Percentiles rank a stretch among this genome's conserved stretches.
phyloP scores from a whole-genome alignment of 1,139 yeast genomes.

The Geotrichum carabidarum region DNA sequence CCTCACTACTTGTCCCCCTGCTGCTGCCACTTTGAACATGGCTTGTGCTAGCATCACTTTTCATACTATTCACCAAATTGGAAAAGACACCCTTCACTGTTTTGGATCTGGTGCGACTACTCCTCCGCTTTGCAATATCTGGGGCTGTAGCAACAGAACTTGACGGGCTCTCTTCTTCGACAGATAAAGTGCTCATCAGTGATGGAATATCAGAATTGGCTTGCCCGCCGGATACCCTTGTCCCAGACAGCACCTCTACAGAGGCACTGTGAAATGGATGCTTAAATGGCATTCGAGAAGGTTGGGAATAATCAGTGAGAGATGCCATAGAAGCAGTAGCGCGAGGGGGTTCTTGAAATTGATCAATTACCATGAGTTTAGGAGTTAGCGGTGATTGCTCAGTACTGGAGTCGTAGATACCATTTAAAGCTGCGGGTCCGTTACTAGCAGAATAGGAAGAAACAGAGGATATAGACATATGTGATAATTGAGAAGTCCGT shows the following conservation, averaged over 20 bases:
- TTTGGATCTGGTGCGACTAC: constrained; percentile 31
- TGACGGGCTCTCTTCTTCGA: constrained; percentile 9
- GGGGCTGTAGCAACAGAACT: constrained; percentile 12
- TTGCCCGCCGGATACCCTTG: constrained; percentile 13
- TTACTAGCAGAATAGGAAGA: constrained; percentile 6
- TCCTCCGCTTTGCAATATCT: constrained; percentile 24
- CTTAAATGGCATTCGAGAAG: constrained; percentile 10
- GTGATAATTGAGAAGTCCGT: constrained; percentile 36
- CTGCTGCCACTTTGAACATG: constrained; percentile 7
- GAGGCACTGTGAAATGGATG: constrained; percentile 11
- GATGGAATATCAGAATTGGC: constrained; percentile 14
- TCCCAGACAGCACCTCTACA: constrained; percentile 11
- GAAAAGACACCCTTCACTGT: constrained; percentile 50
- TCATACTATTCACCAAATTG: constrained; percentile 46
- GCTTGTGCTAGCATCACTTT: constrained; percentile 23
- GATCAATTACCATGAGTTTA: constrained; percentile 19
- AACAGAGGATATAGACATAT: constrained; percentile 6
- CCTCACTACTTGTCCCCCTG: constrained; percentile 27
- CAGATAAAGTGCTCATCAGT: constrained; percentile 14
- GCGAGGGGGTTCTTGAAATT: constrained; percentile 22
- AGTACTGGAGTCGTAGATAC: constrained; percentile 2
- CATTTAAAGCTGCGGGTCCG: constrained; percentile 33
- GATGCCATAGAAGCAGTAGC: constrained; percentile 9
- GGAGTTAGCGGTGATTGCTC: constrained; percentile 21
- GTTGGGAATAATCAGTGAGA: constrained; percentile 10